Percentiles rank a stretch among this genome's conserved stretches.
Conservation (phyloP, 805 yeast species). For the Candida rishiriensis region DNA sequence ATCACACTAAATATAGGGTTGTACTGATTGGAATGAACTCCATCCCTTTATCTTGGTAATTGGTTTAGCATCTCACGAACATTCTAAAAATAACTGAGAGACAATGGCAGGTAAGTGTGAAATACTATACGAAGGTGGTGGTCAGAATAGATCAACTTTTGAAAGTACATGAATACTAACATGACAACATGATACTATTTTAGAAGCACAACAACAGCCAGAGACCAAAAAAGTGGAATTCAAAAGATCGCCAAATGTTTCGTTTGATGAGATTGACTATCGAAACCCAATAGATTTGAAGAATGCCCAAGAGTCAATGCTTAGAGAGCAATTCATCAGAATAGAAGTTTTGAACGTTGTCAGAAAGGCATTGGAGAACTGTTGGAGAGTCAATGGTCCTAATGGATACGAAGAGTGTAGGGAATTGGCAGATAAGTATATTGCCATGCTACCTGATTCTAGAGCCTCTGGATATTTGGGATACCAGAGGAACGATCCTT, state of each 20-base stretch:
- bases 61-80: no score
- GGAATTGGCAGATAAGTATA: conserved; percentile 69
- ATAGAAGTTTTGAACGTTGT: conserved; percentile 61
- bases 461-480: conserved; percentile 71
- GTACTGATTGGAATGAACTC: no score
- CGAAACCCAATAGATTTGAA: conserved; percentile 57
- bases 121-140: no score
- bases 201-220: conserved; percentile 1
- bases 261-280: conserved; percentile 81
- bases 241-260: conserved; percentile 58
- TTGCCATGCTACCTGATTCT: conserved; percentile 69
- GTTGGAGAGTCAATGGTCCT: conserved; percentile 55
- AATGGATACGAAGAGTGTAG: conserved; percentile 78
- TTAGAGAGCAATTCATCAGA: conserved; percentile 78
- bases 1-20: no score
- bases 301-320: conserved; percentile 70
- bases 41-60: no score
- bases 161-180: no score
- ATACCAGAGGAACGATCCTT: conserved; percentile 86
- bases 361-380: conserved; percentile 71
- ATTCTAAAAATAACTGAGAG: no score
- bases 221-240: conserved; percentile 16
- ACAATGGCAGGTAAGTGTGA: conserved; percentile 2
- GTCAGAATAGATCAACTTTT: neutral
- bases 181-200: neutral